These are phyloP conservation scores for Alliaria petiolata DNA, from an alignment of 345 rosid species.

Conservation along the genomic window DNA sequence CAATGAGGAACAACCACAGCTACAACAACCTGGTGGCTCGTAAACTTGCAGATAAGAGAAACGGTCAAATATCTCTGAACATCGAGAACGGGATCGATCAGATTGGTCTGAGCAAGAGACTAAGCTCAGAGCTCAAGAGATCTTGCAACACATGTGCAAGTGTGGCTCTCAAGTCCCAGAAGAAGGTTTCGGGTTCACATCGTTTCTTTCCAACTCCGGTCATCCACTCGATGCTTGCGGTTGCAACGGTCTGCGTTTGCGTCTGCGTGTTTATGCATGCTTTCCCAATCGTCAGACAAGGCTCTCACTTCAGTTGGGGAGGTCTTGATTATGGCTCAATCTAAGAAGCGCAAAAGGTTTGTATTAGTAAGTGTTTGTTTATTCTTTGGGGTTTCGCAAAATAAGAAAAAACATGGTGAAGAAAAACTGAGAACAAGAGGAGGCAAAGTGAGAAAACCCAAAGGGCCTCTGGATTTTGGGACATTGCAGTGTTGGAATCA, in stretches of 20 bases:
- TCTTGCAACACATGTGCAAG: constrained; percentile 59
- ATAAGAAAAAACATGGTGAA: neutral
- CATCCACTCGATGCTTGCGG: constrained; percentile 71
- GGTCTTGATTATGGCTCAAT: constrained; percentile 59
- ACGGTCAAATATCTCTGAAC: constrained; percentile 55
- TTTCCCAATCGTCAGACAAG: constrained; percentile 49
- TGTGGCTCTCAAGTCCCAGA: constrained; percentile 46
- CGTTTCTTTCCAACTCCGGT: constrained; percentile 73
- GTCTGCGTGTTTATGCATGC: constrained; percentile 80
- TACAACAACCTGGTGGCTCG: constrained; percentile 62
- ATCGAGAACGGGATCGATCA: constrained; percentile 44
- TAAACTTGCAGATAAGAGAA: constrained; percentile 60
- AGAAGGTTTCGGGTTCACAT: constrained; percentile 38
- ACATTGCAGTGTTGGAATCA: neutral
- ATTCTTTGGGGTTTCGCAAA: neutral
- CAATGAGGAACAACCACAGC: constrained; percentile 59
- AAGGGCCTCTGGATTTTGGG: neutral
- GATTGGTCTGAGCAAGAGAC: constrained; percentile 20
- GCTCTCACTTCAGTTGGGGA: constrained; percentile 80
- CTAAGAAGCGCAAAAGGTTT: constrained; percentile 21
- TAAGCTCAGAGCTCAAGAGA: constrained; percentile 25
- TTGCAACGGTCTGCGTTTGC: constrained; percentile 88
- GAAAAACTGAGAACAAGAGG: neutral
- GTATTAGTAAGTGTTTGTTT: neutral
- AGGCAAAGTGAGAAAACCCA: neutral